These are phyloP conservation scores for Laetiporus sulphureus DNA, from an alignment of 1,284 basidiomycete species.

Conservation along the genomic window DNA sequence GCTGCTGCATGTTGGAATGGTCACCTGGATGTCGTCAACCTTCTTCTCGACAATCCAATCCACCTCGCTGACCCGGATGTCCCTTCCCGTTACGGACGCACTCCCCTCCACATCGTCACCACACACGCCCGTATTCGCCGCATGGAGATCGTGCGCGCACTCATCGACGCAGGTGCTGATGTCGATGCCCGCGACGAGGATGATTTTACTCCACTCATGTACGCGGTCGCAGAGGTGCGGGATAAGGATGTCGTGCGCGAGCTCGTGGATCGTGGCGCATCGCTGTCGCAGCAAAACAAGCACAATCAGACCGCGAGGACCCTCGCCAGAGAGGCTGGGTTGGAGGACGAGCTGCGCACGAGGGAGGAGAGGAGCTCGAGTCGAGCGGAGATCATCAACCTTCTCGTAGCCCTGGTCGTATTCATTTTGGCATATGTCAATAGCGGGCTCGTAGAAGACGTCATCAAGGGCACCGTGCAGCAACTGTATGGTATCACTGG, in stretches of 20 bases:
- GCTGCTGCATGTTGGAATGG: constrained; percentile 6
- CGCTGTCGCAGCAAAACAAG: neutral
- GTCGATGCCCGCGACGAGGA: constrained; percentile 1
- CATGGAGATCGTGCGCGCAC: constrained; percentile 7
- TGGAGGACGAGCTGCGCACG: constrained; percentile 2
- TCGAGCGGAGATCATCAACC: neutral
- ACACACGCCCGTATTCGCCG: constrained; percentile 1
- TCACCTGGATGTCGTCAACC: constrained; percentile 5
- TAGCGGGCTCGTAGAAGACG: neutral
- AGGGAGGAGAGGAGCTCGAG: neutral
- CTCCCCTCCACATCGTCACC: constrained; percentile 4
- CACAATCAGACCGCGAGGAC: neutral
- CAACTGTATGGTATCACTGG: neutral
- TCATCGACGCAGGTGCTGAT: constrained; percentile 3
- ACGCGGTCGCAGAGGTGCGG: constrained; percentile 3
- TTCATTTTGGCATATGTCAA: constrained; percentile 1
- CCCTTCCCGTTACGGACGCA: constrained; percentile 1
- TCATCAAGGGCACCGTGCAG: neutral
- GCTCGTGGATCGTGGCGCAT: constrained; percentile 6
- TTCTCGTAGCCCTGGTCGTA: constrained; percentile 4
- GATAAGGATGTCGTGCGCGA: constrained; percentile 5
- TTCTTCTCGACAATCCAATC: constrained; percentile 6
- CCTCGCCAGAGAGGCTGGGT: constrained; percentile 3
- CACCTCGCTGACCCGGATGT: constrained; percentile 2
- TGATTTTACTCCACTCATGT: constrained; percentile 8